Percentiles rank a stretch among this genome's conserved stretches.
Evolutionary conservation across 345 rosid species (phyloP).

Genomic region (Syzygium aqueum): DNA sequence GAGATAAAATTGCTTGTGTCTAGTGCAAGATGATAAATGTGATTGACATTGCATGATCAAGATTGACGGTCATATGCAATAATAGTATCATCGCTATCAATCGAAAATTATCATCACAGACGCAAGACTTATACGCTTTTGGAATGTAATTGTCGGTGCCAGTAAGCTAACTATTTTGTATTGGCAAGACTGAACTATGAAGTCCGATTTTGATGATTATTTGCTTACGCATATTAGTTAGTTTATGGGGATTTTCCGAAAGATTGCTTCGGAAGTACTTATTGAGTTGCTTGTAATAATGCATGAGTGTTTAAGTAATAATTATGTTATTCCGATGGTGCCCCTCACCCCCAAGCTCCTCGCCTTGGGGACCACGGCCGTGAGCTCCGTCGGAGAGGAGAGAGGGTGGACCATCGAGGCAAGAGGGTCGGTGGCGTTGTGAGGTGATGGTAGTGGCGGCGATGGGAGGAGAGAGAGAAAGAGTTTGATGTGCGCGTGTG

Average conservation of each 20-base stretch:
- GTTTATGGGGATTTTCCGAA: neutral
- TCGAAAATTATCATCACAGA: neutral
- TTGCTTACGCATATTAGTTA: neutral
- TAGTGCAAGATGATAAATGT: neutral
- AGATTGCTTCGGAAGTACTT: neutral
- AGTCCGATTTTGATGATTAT: neutral
- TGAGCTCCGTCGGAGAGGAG: neutral
- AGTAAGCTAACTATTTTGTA: neutral
- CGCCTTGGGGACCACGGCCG: neutral
- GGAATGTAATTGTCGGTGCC: neutral
- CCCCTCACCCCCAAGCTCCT: neutral
- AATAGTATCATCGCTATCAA: neutral
- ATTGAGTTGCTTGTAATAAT: neutral
- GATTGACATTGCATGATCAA: neutral
- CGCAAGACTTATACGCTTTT: neutral
- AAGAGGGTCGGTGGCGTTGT: neutral
- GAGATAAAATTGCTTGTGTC: neutral
- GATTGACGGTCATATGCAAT: neutral
- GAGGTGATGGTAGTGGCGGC: neutral
- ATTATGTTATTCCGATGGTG: neutral
- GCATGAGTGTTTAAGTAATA: neutral
- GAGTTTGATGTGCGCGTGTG: neutral
- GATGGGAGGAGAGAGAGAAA: neutral
- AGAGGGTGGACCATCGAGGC: neutral
- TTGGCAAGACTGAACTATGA: neutral